A percentile compares a stretch with the other conserved stretches of the same genome.
phyloP scores from a whole-genome alignment of 441 rosid genomes.

The Daphne laureola region DNA sequence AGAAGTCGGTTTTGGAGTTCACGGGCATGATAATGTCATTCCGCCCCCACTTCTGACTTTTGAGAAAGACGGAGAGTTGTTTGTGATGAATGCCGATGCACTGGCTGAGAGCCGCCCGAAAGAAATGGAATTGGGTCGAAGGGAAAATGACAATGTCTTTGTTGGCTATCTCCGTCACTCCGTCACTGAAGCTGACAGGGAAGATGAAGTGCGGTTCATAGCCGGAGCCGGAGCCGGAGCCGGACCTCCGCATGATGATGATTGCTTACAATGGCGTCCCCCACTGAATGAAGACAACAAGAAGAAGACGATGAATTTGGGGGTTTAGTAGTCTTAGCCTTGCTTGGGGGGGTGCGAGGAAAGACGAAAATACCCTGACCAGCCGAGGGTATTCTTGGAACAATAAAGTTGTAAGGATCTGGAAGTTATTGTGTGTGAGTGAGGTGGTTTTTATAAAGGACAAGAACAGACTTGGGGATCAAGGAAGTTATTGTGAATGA shows the following conservation, averaged over 20 bases:
- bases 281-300: background rate
- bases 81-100: conserved; percentile 35
- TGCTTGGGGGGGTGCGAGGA: background rate
- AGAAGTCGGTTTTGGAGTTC: conserved; percentile 32
- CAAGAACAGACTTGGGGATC: conserved; percentile 20
- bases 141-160: conserved; percentile 29
- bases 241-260: background rate
- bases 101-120: conserved; percentile 25
- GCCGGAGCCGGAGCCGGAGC: background rate
- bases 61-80: conserved; percentile 34
- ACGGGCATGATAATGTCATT: conserved; percentile 21
- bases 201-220: conserved; percentile 1
- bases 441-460: background rate
- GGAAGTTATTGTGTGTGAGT: background rate
- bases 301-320: background rate
- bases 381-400: conserved; percentile 28
- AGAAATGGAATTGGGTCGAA: conserved; percentile 21
- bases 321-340: conserved; percentile 18
- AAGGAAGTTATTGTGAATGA: conserved; percentile 20
- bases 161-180: conserved; percentile 30
- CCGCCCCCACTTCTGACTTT: conserved; percentile 8
- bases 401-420: conserved; percentile 2
- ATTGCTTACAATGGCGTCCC: background rate
- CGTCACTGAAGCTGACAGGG: conserved; percentile 41
- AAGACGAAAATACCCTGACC: conserved; percentile 12